Conservation (phyloP, 148 eudicot genomes). For the Vaccinium myrtillus region DNA sequence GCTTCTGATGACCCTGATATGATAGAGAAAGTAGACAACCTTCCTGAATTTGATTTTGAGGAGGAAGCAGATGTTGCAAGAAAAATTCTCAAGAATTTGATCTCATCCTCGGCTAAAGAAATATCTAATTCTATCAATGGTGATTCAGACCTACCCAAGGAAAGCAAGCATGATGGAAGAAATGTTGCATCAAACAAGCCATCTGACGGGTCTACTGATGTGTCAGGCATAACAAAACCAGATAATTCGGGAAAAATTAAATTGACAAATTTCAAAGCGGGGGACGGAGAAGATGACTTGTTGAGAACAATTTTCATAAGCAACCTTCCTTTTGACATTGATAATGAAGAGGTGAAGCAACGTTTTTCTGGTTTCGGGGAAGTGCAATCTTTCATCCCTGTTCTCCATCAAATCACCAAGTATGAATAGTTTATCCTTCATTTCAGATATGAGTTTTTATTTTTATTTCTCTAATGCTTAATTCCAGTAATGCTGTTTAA, state of each 20-base stretch:
- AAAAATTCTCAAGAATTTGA: constrained; percentile 74
- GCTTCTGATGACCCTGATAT: constrained; percentile 40
- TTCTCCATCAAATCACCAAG: constrained; percentile 87
- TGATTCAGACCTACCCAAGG: constrained; percentile 23
- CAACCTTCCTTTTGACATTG: constrained; percentile 85
- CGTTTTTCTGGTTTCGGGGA: constrained; percentile 85
- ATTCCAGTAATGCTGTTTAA: not conserved
- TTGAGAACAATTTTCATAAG: constrained; percentile 68
- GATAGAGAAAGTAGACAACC: constrained; percentile 34
- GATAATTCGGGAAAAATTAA: constrained; percentile 27
- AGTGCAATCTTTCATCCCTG: constrained; percentile 71
- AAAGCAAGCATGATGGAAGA: constrained; percentile 24
- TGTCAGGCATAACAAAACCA: constrained; percentile 23
- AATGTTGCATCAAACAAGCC: constrained; percentile 24
- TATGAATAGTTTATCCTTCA: constrained; percentile 29
- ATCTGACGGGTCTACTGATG: constrained; percentile 23
- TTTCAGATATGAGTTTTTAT: not conserved
- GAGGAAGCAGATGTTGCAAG: constrained; percentile 78
- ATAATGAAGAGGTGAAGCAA: constrained; percentile 83
- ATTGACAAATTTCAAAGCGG: constrained; percentile 22
- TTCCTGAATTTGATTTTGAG: constrained; percentile 48
- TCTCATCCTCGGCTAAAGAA: constrained; percentile 53
- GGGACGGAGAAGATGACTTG: constrained; percentile 58
- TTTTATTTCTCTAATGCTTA: not conserved
- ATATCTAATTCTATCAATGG: constrained; percentile 19